Base-by-base conservation (phyloP, 2,329 filamentous ascomycete species). In the Xylariaceae sp. region DNA sequence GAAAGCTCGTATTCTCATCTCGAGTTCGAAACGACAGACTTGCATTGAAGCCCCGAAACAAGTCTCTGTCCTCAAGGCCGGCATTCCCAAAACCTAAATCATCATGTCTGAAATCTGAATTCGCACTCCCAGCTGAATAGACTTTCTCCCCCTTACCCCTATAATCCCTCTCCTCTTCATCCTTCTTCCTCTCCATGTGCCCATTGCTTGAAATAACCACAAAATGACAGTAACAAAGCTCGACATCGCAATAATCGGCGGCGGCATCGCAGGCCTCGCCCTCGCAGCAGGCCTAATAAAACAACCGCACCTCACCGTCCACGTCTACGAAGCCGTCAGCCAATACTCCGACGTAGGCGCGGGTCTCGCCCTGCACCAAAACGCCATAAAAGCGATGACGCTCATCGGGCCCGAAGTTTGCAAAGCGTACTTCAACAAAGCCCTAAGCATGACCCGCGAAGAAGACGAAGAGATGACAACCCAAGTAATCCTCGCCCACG, bases 311-410 rank as follows among this genome's bases (percentile, higher is more conserved):
- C 64, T 76, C 18, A 64, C 71, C n/a, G 66, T 73, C 4, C 66
- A 71, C 39, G 70, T 77, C 15, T 77, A 74, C 63, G 75, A 77
- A 55, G 63, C 71, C 1, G 72, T 65, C 17, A 60, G 55, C 51
- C 62, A 57, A 64, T 74, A 71, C 65, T 64, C 57, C 65, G 69
- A 76, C 53, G 65, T 75, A 39, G 75, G 75, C 9, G 73, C 74
- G 3, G 74, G 73, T 4, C 66, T 77, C 10, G 74, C 73, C 1
- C 64, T 77, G n/a, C 72, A 75, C 50, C 61, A 63, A 5, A 77
- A 77, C 61, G 75, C 69, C 8, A 70, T 73, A 59, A 66, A 66
- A 39, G 71, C 74, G 10, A 71, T 76, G 67, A 47, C 62, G 0
- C 68, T 75, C 2, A 69, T 77, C 44, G 71, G 72, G 0, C 70